Base-by-base conservation (phyloP, 352 stramenopile genomes). In the Aphanomyces astaci region DNA sequence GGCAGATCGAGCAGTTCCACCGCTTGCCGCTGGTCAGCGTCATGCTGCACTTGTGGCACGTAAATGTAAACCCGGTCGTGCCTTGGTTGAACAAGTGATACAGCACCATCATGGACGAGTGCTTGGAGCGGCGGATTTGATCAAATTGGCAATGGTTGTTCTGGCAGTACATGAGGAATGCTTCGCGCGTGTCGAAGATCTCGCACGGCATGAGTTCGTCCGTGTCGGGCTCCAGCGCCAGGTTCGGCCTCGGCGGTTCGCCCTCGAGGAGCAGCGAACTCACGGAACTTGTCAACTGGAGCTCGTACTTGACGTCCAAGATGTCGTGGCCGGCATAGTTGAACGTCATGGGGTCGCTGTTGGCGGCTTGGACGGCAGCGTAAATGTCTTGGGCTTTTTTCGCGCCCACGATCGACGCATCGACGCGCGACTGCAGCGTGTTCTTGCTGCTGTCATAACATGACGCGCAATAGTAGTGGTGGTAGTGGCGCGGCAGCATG, bases 161-260 rank as follows among this genome's bases (percentile, higher is more conserved):
- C 71, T 94, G 84, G 63, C 87, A 95, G 63, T 94, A 93, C 71
- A 95, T 82, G 56, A 94, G 69, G 39, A 94, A 94, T n/a, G 91
- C 88, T 63, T 96, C 87, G 22, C 90, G 87, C 32, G 90, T 95
- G 59, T 95, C 84, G 52, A 98, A 95, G 67, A 98, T 98, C 74
- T 99, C 96, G 65, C 92, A 98, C 57, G 98, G 96, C 86, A 98
- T 95, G 71, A 98, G 96, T 74, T 98, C 90, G 53, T 97, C 91
- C 55, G 89, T 84, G 48, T 93, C 86, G 68, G 66, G 36, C 73
- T 62, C 54, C 66, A 53, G 52, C 57, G 56, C 66, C 28, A 43
- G 33, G 43, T 73, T 28, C 75, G 51, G 25, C 31, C 27, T 57
- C 17, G 68, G 39, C 22, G 75, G 64, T 73, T 88, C 71, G 56